A percentile compares a stretch with the other conserved stretches of the same genome.
Evolutionary conservation across 2,329 filamentous ascomycete species (phyloP).

Genomic region (Plenodomus biglobosus): DNA sequence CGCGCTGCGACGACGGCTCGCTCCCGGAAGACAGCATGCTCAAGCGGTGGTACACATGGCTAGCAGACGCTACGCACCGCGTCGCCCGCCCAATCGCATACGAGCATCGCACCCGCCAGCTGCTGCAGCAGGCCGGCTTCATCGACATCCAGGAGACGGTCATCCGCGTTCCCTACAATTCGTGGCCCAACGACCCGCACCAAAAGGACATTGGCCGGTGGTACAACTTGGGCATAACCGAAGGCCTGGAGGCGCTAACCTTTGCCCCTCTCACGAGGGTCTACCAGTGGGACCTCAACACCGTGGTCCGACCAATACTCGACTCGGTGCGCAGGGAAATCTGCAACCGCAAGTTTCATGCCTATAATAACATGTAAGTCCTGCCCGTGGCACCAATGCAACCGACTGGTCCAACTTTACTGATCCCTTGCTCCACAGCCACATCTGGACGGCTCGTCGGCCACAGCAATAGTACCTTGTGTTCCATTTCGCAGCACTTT

Average conservation of each 20-base stretch:
- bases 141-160: slow-evolving; percentile 73
- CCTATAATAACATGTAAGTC: slow-evolving; percentile 77
- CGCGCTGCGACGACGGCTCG: slow-evolving; percentile 69
- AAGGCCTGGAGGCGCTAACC: slow-evolving; percentile 72
- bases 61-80: slow-evolving; percentile 68
- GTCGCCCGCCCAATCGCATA: slow-evolving; percentile 67
- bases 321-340: slow-evolving; percentile 68
- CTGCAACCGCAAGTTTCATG: slow-evolving; percentile 66
- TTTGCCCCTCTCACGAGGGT: slow-evolving; percentile 71
- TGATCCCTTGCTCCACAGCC: slow-evolving; percentile 44
- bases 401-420: slow-evolving; percentile 24
- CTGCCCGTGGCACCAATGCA: slow-evolving; percentile 26
- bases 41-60: slow-evolving; percentile 67
- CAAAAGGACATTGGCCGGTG: slow-evolving; percentile 72
- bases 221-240: slow-evolving; percentile 78
- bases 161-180: slow-evolving; percentile 71
- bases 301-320: slow-evolving; percentile 63
- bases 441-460: slow-evolving; percentile 52
- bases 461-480: slow-evolving; percentile 42
- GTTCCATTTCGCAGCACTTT: slow-evolving; percentile 17
- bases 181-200: slow-evolving; percentile 67
- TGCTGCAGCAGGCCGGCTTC: slow-evolving; percentile 73
- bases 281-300: slow-evolving; percentile 60
- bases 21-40: slow-evolving; percentile 61
- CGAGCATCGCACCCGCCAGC: slow-evolving; percentile 61